Evolutionary conservation across 148 eudicot genomes (phyloP), one percentile per base, ranked within the genome.

Genomic region (Suaeda aralocaspica): DNA sequence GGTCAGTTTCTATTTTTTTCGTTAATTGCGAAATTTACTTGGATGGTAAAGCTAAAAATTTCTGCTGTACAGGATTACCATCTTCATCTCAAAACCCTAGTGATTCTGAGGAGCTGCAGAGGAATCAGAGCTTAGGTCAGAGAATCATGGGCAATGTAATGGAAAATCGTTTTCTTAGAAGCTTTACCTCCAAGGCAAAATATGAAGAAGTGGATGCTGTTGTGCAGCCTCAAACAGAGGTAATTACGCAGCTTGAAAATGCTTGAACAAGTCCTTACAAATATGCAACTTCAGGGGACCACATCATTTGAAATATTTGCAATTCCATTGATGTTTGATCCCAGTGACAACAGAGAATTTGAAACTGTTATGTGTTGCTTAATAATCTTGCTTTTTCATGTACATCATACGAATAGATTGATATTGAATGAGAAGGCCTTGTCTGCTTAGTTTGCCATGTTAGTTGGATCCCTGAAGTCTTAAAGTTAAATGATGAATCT

Each of bases 81-180:
- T 89, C 99, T 45, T 89, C 97, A 28, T 77, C 82, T 71, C 84
- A 72, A 74, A 89, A 82, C 72, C 65, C 66, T 62, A 63, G 83
- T 45, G 85, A 81, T 67, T 79, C 80, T 67, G 88, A 69, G 75
- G 83, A 77, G n/a, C 79, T 89, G 28, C 92, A 87, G 63, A 84
- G 82, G 46, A 91, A 70, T 82, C 97, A 91, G 80, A 91, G 97
- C 76, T 67, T 94, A 70, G 86, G 99, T 71, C 99, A 94, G 79
- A 89, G 87, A 71, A 87, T 94, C 58, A 91, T 94, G 92, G 98
- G 89, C 77, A 93, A 93, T 77, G 79, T 92, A 84, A 87, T 83
- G 92, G 97, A 91, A 60, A 91, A 89, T 76, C 75, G 84, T 52
- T 89, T 94, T 76, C 59, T 76, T 50, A 84, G 99, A 87, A 86